Conservation (phyloP, 768 basidiomycete species). For the Tricholoma flavovirens region DNA sequence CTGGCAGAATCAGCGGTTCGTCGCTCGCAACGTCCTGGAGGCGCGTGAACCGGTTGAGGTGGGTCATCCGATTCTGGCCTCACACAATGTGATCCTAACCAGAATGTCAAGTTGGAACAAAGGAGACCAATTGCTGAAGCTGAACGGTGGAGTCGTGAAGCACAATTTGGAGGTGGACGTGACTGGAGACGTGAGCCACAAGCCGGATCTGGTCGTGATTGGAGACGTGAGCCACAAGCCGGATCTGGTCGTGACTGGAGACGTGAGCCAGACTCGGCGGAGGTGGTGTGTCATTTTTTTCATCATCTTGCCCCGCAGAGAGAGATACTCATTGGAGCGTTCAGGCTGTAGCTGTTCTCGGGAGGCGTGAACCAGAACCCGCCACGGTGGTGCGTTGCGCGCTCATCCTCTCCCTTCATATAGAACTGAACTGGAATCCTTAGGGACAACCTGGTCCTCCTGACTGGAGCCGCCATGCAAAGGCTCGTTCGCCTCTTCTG, state of each 20-base stretch:
- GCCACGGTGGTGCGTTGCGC: not conserved
- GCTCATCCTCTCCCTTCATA: not conserved
- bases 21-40: conserved; percentile 14
- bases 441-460: not conserved
- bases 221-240: too few species aligned
- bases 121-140: too few species aligned
- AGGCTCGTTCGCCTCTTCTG: not conserved
- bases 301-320: too few species aligned
- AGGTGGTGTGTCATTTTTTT: too few species aligned
- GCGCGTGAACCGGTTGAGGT: conserved; percentile 4
- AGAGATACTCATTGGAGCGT: too few species aligned
- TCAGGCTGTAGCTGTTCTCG: not conserved
- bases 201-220: too few species aligned
- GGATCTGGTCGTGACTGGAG: too few species aligned
- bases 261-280: too few species aligned
- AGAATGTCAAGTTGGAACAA: conserved; percentile 1
- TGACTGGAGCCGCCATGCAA: conserved; percentile 18
- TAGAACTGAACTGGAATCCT: too few species aligned
- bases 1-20: conserved; percentile 5
- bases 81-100: not conserved
- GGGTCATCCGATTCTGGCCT: conserved; percentile 8
- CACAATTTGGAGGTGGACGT: too few species aligned
- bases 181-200: too few species aligned
- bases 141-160: too few species aligned
- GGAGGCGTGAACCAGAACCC: conserved; percentile 7